A percentile compares a stretch with the other conserved stretches of the same genome.
These are phyloP conservation scores for Arxiozyma heterogenica DNA, from an alignment of 1,139 yeast genomes.

Conservation along the genomic window DNA sequence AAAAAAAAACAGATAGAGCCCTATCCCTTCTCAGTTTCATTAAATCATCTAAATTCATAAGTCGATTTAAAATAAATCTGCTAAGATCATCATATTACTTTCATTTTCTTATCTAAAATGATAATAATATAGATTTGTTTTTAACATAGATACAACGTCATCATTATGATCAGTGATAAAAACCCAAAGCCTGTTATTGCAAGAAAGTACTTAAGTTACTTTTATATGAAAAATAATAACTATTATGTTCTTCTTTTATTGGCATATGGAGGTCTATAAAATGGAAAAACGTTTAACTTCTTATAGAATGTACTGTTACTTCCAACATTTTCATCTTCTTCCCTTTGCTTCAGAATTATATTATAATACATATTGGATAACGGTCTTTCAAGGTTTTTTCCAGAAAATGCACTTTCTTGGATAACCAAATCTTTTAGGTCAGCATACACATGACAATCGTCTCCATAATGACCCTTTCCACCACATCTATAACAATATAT, in stretches of 20 bases:
- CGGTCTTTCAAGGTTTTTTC: constrained; percentile 54
- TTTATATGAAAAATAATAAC: not conserved
- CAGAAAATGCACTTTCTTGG: constrained; percentile 65
- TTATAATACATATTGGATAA: constrained; percentile 45
- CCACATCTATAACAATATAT: constrained; percentile 82
- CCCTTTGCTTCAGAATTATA: constrained; percentile 21
- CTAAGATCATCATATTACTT: too few relatives aligned
- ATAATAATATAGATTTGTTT: too few relatives aligned
- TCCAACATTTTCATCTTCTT: constrained; percentile 4
- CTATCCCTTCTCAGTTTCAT: not conserved
- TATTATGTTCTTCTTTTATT: not conserved
- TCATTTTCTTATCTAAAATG: too few relatives aligned
- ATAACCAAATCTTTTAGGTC: constrained; percentile 39
- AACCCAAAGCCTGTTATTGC: not conserved
- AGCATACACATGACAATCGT: constrained; percentile 57
- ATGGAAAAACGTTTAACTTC: constrained; percentile 8
- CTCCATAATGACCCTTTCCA: constrained; percentile 68
- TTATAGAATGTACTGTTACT: not conserved
- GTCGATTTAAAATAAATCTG: too few relatives aligned
- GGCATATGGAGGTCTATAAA: constrained; percentile 15
- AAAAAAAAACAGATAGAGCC: not conserved
- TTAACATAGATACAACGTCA: not conserved
- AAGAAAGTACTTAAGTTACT: not conserved
- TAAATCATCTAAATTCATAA: not conserved
- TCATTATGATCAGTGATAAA: not conserved